Evolutionary conservation across 106 monocot genomes (phyloP).

Genomic region (Xerophyta viscosa): DNA sequence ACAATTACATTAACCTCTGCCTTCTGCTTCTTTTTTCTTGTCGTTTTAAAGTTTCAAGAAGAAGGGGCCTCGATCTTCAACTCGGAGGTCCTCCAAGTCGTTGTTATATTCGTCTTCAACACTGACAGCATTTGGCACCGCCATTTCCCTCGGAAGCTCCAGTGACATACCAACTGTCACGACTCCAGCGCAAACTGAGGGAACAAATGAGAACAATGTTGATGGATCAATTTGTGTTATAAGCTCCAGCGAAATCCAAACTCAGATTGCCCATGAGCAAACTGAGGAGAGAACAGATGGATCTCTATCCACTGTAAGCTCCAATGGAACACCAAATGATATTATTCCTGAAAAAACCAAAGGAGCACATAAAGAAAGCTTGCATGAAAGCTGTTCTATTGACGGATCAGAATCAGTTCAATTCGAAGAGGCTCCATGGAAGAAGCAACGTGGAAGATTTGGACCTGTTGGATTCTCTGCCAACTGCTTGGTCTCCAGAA

Average conservation of each 20-base stretch:
- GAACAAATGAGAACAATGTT: too few relatives aligned
- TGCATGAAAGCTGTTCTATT: neutral
- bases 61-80: neutral
- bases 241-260: neutral
- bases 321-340: too few relatives aligned
- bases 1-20: too few relatives aligned
- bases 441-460: neutral
- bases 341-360: too few relatives aligned
- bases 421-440: neutral
- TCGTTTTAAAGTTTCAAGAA: constrained; percentile 1
- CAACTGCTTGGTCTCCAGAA: neutral
- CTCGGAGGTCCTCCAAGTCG: neutral
- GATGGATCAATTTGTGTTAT: too few relatives aligned
- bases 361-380: too few relatives aligned
- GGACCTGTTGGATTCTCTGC: neutral
- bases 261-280: neutral
- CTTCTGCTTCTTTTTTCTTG: neutral
- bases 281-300: too few relatives aligned
- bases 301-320: too few relatives aligned
- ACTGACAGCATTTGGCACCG: neutral
- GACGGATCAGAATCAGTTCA: neutral
- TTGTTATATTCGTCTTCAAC: neutral
- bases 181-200: neutral
- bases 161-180: neutral
- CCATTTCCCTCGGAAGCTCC: too few relatives aligned